Base-by-base conservation (phyloP, 495 filamentous ascomycete species). In the Penicillium cataractarum region DNA sequence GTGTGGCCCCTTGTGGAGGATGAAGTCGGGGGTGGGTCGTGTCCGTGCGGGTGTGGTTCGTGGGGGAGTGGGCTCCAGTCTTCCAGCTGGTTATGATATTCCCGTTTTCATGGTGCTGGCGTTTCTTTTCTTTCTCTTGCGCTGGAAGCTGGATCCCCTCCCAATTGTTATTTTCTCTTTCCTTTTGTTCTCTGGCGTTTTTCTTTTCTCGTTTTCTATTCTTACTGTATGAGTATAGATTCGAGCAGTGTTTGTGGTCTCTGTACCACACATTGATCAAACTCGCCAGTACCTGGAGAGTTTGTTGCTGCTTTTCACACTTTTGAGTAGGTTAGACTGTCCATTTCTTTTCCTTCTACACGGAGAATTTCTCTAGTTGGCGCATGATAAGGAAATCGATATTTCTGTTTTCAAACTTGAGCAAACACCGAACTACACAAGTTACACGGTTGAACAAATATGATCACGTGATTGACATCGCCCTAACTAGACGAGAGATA, bases 1-100 rank as follows among this genome's bases (percentile, higher is more conserved):
- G 42, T 15, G 66, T 76, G n/a, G 76, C 61, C 71, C 75, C 21
- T 51, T 26, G 22, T 6, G 52, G 40, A 22, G 40, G 40, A 46
- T 15, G 46, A 27, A 29, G 46, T 7, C 24, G 42, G 42, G 42
- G 42, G 42, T 24, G 19, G n/a, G 37, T 40, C 21, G 42, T 8
- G 42, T 5, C 8, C 42, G 21, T 22, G 19, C n/a, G 42, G 4
- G 42, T 46, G 42, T 24, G 42, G 29, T n/a, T 13, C 10, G 51
- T 37, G 29, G 27, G 2, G 51, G n/a, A 15, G 51, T 12, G 27
- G 17, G n/a, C 6, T 22, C 17, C 51, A 54, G 19, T 17, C 27
- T 33, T 31, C 21, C 29, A 52, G 29, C 19, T 33, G n/a, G 29
- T 54, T 54, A 35, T 37, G 27, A 33, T 54, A 22, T 19, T n/a